phyloP scores from a whole-genome alignment of 23 red algal species.

The Gracilaria gracilis region DNA sequence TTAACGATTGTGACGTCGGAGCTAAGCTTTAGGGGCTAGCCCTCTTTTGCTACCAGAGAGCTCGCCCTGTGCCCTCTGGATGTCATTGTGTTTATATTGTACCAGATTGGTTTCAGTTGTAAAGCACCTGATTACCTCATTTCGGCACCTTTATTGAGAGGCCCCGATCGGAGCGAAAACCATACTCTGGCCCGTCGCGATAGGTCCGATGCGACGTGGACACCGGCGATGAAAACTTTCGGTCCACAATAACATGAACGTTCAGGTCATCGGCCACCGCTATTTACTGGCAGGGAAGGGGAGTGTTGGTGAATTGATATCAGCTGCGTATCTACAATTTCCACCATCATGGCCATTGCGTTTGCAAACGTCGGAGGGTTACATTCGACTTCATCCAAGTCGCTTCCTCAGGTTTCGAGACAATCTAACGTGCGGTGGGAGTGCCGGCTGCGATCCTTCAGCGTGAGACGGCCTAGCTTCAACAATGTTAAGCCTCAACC shows the following conservation, averaged over 20 bases:
- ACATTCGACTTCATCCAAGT: background rate
- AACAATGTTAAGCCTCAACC: background rate
- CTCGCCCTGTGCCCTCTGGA: no score
- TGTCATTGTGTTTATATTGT: no score
- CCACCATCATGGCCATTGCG: background rate
- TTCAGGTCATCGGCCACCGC: background rate
- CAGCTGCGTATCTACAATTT: background rate
- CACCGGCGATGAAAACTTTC: no score
- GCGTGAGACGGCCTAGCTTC: background rate
- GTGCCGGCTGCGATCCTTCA: background rate
- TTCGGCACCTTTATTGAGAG: no score
- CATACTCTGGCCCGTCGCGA: background rate
- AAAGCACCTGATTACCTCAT: no score
- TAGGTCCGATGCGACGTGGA: background rate
- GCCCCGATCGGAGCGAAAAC: no score
- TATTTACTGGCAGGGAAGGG: background rate
- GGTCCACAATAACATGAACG: no score
- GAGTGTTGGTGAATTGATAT: no score
- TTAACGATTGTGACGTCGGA: no score
- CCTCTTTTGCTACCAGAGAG: no score
- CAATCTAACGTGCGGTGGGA: background rate
- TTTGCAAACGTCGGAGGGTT: background rate
- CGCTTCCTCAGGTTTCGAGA: background rate
- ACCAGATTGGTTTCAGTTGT: no score
- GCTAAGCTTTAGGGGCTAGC: no score